These are phyloP conservation scores for Lachnellula suecica DNA, from an alignment of 2,329 filamentous ascomycete species.

Conservation along the genomic window DNA sequence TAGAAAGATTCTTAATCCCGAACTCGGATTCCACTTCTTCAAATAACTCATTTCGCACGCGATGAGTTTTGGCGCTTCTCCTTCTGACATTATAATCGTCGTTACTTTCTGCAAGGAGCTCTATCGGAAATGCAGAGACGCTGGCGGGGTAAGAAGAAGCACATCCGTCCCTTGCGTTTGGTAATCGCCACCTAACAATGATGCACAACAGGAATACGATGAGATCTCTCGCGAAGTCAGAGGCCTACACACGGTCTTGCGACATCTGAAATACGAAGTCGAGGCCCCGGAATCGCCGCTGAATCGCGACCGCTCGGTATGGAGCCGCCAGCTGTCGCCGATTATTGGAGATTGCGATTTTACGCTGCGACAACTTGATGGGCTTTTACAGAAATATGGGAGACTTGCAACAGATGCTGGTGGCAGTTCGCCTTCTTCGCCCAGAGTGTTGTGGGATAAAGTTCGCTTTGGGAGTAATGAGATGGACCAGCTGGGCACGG, in stretches of 20 bases:
- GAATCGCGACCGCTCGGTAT: constrained; percentile 44
- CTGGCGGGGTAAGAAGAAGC: constrained; percentile 32
- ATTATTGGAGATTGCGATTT: constrained; percentile 56
- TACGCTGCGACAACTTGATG: constrained; percentile 54
- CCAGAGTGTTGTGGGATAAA: constrained; percentile 26
- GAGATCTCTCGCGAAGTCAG: constrained; percentile 50
- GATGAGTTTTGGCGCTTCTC: constrained; percentile 32
- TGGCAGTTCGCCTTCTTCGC: constrained; percentile 13
- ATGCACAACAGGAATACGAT: constrained; percentile 39
- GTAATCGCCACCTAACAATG: not conserved
- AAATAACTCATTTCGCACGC: not conserved
- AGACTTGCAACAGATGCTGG: constrained; percentile 23
- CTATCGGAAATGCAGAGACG: constrained; percentile 51
- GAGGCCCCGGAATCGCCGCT: constrained; percentile 56
- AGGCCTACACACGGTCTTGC: constrained; percentile 53
- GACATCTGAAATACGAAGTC: constrained; percentile 57
- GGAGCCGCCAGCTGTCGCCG: constrained; percentile 48
- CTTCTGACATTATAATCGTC: constrained; percentile 51
- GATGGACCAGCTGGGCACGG: constrained; percentile 31
- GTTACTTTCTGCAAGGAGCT: constrained; percentile 55
- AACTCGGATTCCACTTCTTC: not conserved
- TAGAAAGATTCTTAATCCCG: not conserved
- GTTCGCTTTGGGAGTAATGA: constrained; percentile 31
- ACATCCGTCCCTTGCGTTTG: not conserved
- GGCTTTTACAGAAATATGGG: constrained; percentile 48